These are phyloP conservation scores for Apophysomyces trapeziformis DNA, from an alignment of 371 early-diverging fungal species.

Conservation along the genomic window DNA sequence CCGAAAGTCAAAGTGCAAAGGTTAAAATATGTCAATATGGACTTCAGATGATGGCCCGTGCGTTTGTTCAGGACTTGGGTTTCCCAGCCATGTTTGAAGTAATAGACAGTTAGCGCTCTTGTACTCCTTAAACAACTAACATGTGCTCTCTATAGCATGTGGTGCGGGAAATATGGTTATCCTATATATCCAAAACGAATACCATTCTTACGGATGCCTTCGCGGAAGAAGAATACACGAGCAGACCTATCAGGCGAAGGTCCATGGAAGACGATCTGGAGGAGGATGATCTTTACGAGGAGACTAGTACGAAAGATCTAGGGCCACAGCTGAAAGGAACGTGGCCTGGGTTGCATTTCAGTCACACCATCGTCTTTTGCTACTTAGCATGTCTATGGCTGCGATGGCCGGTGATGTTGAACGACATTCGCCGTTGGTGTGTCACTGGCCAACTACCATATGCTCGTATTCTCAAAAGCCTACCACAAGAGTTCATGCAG, in stretches of 20 bases:
- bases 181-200: conserved; percentile 25
- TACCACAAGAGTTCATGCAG: conserved; percentile 15
- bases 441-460: conserved; percentile 26
- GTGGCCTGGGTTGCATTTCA: conserved; percentile 20
- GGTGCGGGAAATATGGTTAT: conserved; percentile 42
- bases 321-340: not conserved
- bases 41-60: conserved; percentile 25
- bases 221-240: conserved; percentile 15
- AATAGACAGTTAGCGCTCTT: not conserved
- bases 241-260: not conserved
- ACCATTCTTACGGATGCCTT: conserved; percentile 21
- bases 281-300: not conserved
- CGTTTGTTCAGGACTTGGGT: conserved; percentile 33
- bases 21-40: conserved; percentile 25
- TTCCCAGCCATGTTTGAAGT: conserved; percentile 40
- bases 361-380: conserved; percentile 22
- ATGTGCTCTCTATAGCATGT: conserved; percentile 14
- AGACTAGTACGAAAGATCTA: not conserved
- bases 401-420: conserved; percentile 31
- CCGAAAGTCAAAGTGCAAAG: conserved; percentile 15
- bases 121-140: not conserved
- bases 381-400: conserved; percentile 37
- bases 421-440: conserved; percentile 35
- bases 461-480: conserved; percentile 15
- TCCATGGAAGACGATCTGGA: conserved; percentile 8